Percentiles rank a stretch among this genome's conserved stretches.
These are phyloP conservation scores for Papiliotrema fonsecae DNA, from an alignment of 1,284 basidiomycete genomes.

Conservation along the genomic window DNA sequence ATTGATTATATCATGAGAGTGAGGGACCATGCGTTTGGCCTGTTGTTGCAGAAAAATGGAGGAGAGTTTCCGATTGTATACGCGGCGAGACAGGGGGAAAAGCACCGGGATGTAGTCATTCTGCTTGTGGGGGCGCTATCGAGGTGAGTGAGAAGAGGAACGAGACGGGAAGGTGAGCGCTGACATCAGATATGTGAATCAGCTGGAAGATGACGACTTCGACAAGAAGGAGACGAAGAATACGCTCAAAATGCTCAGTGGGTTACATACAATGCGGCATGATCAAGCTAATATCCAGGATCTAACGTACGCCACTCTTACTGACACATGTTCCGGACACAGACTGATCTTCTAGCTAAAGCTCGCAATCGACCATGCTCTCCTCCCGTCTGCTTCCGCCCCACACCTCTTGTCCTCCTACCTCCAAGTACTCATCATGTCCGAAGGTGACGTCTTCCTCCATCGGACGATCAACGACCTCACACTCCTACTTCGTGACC, in stretches of 20 bases:
- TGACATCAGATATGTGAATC: slow-evolving; percentile 42
- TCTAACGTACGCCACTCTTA: slow-evolving; percentile 34
- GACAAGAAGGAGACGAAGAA: slow-evolving; percentile 40
- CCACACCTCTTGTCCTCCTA: slow-evolving; percentile 44
- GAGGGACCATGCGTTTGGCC: slow-evolving; percentile 43
- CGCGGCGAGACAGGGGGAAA: slow-evolving; percentile 40
- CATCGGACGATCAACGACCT: slow-evolving; percentile 41
- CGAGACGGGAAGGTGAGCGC: background rate
- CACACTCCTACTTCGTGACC: slow-evolving; percentile 33
- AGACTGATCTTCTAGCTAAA: slow-evolving; percentile 34
- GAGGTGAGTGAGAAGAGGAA: slow-evolving; percentile 21
- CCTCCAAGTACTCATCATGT: slow-evolving; percentile 49
- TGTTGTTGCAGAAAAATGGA: slow-evolving; percentile 46
- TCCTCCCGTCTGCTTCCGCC: slow-evolving; percentile 33
- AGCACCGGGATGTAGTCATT: slow-evolving; percentile 44
- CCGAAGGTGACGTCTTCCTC: slow-evolving; percentile 45
- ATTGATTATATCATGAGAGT: slow-evolving; percentile 47
- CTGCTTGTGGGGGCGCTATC: slow-evolving; percentile 45
- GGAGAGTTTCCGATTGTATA: slow-evolving; percentile 48
- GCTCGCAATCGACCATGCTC: slow-evolving; percentile 47
- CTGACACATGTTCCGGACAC: no score
- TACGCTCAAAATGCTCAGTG: slow-evolving; percentile 40
- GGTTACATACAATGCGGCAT: slow-evolving; percentile 1
- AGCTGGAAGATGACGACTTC: slow-evolving; percentile 45
- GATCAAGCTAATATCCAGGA: slow-evolving; percentile 10